phyloP scores from a whole-genome alignment of 2,329 filamentous ascomycete species.

The Colletotrichum phormii region DNA sequence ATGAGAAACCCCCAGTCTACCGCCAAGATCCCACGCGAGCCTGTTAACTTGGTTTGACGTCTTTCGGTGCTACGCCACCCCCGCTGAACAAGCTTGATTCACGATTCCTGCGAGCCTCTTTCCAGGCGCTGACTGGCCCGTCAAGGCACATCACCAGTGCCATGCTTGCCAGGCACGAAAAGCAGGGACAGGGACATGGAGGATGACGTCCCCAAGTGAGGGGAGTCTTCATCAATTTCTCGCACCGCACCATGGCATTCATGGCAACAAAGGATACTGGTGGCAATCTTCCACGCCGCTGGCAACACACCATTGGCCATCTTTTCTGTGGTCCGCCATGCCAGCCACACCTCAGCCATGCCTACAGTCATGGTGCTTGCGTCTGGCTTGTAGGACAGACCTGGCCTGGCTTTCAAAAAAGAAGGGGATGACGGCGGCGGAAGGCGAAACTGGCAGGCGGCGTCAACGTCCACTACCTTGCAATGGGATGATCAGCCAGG shows the following conservation, averaged over 20 bases:
- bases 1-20: constrained; percentile 4
- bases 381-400: background rate
- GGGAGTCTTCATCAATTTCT: background rate
- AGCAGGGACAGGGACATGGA: constrained; percentile 14
- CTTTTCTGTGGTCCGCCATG: background rate
- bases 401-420: background rate
- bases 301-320: background rate
- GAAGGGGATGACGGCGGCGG: background rate
- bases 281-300: constrained; percentile 13
- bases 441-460: background rate
- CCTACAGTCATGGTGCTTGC: background rate
- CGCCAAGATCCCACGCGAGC: constrained; percentile 22
- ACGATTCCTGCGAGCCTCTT: background rate
- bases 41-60: constrained; percentile 19
- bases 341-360: constrained; percentile 13
- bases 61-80: constrained; percentile 17
- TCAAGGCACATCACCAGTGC: background rate
- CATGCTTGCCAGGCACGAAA: constrained; percentile 24
- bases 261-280: background rate
- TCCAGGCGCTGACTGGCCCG: constrained; percentile 11
- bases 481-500: constrained; percentile 1
- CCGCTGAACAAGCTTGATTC: constrained; percentile 32
- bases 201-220: constrained; percentile 26
- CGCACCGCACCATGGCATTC: background rate
- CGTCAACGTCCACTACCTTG: background rate